Percentiles rank a stretch among this genome's conserved stretches.
Conservation (phyloP, 192 early-diverging fungal species). For the Cetraspora pellucida region DNA sequence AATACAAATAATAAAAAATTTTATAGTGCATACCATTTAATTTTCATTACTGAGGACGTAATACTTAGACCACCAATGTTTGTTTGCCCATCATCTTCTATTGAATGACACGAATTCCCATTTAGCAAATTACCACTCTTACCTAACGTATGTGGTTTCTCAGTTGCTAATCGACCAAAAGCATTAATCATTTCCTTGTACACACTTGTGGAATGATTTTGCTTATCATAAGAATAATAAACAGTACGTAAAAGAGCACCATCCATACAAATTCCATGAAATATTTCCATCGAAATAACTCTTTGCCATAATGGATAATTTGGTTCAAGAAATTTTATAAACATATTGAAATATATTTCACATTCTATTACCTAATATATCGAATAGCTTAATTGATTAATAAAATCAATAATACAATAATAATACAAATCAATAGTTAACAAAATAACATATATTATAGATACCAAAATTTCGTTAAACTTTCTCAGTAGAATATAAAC, state of each 20-base stretch:
- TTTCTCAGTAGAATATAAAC: conserved; percentile 79
- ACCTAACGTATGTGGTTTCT: conserved; percentile 54
- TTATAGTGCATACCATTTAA: conserved; percentile 61
- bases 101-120: conserved; percentile 31
- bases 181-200: conserved; percentile 81
- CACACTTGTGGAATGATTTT: conserved; percentile 71
- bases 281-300: conserved; percentile 82
- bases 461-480: conserved; percentile 71
- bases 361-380: conserved; percentile 77
- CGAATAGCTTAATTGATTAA: not conserved
- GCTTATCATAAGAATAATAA: conserved; percentile 77
- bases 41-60: conserved; percentile 60
- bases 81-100: not conserved
- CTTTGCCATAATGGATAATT: conserved; percentile 80
- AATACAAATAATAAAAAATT: not conserved
- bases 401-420: not conserved
- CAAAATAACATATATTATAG: not conserved
- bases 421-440: not conserved
- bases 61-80: conserved; percentile 50
- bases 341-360: conserved; percentile 92
- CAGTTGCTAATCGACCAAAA: conserved; percentile 72
- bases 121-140: not conserved
- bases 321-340: conserved; percentile 79
- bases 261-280: conserved; percentile 67
- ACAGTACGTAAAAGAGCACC: conserved; percentile 63